These are phyloP conservation scores for Orbilia javanica DNA, from an alignment of 2,329 filamentous ascomycete genomes.

Conservation along the genomic window DNA sequence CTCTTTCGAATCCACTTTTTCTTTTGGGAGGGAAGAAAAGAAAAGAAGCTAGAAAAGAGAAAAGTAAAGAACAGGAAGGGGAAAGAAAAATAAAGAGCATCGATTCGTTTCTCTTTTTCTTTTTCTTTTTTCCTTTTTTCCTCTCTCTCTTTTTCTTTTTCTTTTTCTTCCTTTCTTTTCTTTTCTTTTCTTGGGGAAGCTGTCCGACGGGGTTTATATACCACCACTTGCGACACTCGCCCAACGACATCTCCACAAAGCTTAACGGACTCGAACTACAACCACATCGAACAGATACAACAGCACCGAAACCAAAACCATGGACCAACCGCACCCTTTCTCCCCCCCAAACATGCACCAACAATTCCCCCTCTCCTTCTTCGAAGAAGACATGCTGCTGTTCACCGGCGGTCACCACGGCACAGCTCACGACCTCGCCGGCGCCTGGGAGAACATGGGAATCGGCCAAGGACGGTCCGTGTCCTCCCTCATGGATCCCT, in stretches of 20 bases:
- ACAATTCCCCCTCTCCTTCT: constrained; percentile 56
- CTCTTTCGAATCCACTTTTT: background rate
- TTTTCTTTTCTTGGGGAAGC: background rate
- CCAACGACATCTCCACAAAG: background rate
- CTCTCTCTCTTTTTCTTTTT: too few species aligned
- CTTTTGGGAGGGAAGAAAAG: background rate
- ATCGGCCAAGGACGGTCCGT: constrained; percentile 56
- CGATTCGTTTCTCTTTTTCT: too few species aligned
- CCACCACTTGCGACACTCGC: background rate
- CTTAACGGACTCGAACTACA: too few species aligned
- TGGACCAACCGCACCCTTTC: constrained; percentile 42
- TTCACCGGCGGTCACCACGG: constrained; percentile 44
- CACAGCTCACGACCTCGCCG: constrained; percentile 25
- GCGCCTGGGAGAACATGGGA: constrained; percentile 57
- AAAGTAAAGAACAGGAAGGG: background rate
- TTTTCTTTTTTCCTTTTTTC: too few species aligned
- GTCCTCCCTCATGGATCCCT: constrained; percentile 56
- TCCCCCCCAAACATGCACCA: constrained; percentile 36
- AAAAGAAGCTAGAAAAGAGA: background rate
- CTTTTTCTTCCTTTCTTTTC: background rate
- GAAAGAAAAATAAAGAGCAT: too few species aligned
- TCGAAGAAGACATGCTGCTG: constrained; percentile 57
- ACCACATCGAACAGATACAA: background rate
- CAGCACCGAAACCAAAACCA: constrained; percentile 2
- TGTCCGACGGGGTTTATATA: too few species aligned